phyloP scores from a whole-genome alignment of 2,329 filamentous ascomycete genomes.

The Colletotrichum falcatum region DNA sequence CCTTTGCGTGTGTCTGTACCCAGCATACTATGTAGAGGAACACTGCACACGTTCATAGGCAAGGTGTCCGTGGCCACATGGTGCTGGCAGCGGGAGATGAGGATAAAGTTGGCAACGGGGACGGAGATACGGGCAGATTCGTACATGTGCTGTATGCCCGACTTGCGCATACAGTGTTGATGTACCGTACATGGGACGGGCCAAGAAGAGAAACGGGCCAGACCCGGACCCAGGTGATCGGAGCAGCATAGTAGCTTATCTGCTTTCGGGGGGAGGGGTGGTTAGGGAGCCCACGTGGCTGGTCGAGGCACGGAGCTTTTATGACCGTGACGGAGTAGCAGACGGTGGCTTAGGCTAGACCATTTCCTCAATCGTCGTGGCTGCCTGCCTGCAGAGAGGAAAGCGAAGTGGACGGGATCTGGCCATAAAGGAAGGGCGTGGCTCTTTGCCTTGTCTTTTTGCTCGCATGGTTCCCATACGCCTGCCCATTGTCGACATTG shows the following conservation, averaged over 20 bases:
- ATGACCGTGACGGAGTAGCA: slow-evolving; percentile 16
- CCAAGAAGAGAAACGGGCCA: slow-evolving; percentile 15
- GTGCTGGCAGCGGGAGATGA: neutral
- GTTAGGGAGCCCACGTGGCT: slow-evolving; percentile 31
- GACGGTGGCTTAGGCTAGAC: slow-evolving; percentile 27
- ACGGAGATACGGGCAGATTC: neutral
- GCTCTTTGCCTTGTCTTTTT: slow-evolving; percentile 1
- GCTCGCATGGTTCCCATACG: neutral
- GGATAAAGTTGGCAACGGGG: neutral
- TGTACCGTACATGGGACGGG: slow-evolving; percentile 1
- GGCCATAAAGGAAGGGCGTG: neutral
- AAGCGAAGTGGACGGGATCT: neutral
- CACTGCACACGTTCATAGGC: neutral
- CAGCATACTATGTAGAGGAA: slow-evolving; percentile 12
- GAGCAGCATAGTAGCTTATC: slow-evolving; percentile 37
- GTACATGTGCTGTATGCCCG: neutral
- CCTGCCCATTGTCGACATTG: slow-evolving; percentile 17
- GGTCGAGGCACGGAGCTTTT: slow-evolving; percentile 36
- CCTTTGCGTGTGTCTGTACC: slow-evolving; percentile 8
- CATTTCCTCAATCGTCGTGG: slow-evolving; percentile 29
- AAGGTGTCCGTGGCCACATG: slow-evolving; percentile 20
- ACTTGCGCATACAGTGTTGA: neutral
- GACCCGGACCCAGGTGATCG: slow-evolving; percentile 33
- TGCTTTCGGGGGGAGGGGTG: slow-evolving; percentile 20
- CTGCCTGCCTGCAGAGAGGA: slow-evolving; percentile 5